Base-by-base conservation (phyloP, 331 rosid species). In the Acacia concinna region DNA sequence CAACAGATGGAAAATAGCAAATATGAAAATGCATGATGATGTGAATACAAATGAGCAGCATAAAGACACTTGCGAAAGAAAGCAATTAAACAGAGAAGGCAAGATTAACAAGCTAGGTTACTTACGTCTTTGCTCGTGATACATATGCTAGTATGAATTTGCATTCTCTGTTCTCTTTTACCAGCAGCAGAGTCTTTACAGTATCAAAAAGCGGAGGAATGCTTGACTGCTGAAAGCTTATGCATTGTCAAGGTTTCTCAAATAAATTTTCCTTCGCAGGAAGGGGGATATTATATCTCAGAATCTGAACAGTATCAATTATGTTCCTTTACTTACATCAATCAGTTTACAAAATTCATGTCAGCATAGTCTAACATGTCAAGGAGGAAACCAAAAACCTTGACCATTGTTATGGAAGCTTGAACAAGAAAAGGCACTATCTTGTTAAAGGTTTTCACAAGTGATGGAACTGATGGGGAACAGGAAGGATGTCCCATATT, bases 181-280 rank as follows among this genome's bases (percentile, higher is more conserved):
- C 88, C 83, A 13, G 87, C 82, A 94, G 91, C 32, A 94, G 90
- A 84, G 75, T 87, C 73, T 86, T 87, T 62, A 91, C 95, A 13
- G 90, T 92, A 65, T 87, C 85, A 71, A 91, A 94, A 72, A 94
- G 95, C 88, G 79, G 38, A 44, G 94, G 86, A 79, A 92, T 75
- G 85, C 94, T 94, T 44, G 91, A 74, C 82, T 92, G 97, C 85
- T 94, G 98, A 88, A 92, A 94, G 91, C 98, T 82, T 94, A 85
- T 57, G 73, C 28, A 84, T 34, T 79, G 97, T 92, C 86, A 91
- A 92, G 97, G 97, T 75, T 77, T 60, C 23, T 75, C 47, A 40
- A 62, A 51, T 35, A 38, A 41, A 41, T 23, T 56, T 60, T 73
- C 54, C 64, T 31, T 57, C 34, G 49, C 18, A 11, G 64, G 62